Base-by-base conservation (phyloP, 371 early-diverging fungal species). In the Saksenaea oblongispora region DNA sequence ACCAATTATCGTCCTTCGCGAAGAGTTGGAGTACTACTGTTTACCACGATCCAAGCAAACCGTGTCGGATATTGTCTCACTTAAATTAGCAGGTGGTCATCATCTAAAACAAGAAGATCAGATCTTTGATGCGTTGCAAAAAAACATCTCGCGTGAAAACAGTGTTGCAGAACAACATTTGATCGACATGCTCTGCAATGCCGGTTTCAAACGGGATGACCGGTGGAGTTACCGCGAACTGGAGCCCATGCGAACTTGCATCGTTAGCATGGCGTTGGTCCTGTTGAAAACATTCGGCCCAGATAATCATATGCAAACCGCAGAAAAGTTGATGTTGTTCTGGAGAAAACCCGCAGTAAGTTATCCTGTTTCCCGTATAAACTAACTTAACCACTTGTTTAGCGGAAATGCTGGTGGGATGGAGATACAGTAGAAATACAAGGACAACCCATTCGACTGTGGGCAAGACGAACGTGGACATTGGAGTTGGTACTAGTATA, bases 401-500 rank as follows among this genome's bases (percentile, higher is more conserved):
- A 87, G 87, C 79, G 91, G 67, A 91, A 91, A 76, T 91, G 91
- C 75, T 91, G 93, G 93, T 93, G 93, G 93, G 92, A 93, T 72
- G 91, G 91, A 14, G 85, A 76, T 55, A 85, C 89, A 55, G 83
- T 88, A 22, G 84, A 86, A 62, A 73, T 90, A 5, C 80, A 83
- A 37, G 79, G 81, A 63, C 75, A 86, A 58, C 76, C 87, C 13
- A 84, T 91, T 54, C 80, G 89, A 64, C 69, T 93, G 61, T 93
- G 93, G 93, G 90, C 90, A 68, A 78, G 93, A 70, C 82, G 92
- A 58, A 92, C 90, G 37, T 93, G 93, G 93, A 92, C 92, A 13
- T 74, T 93, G 61, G 93, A 93, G 71, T 73, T 93, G 65, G 92
- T 89, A 39, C 76, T 93, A 34, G 86, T 91, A 51, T 90, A 85